Evolutionary conservation across 305 asterid species (phyloP).

Genomic region (Fraxinus paxiana): DNA sequence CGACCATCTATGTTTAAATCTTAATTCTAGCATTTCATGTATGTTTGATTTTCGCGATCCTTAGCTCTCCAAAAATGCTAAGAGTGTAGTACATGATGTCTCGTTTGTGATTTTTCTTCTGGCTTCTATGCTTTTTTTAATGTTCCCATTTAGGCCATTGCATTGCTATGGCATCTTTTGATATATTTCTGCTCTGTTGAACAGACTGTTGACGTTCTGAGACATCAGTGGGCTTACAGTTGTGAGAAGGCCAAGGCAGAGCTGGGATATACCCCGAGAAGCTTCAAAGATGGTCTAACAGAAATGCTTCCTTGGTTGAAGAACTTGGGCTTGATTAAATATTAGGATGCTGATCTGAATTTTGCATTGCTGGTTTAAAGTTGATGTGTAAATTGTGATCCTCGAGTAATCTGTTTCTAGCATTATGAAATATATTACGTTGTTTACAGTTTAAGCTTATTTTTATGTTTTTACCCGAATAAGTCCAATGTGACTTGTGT

Average conservation of each 20-base stretch:
- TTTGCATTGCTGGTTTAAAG: neutral
- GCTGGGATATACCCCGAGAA: slow-evolving; percentile 73
- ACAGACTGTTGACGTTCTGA: slow-evolving; percentile 59
- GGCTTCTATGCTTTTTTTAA: neutral
- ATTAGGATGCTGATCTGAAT: slow-evolving; percentile 26
- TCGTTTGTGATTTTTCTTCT: neutral
- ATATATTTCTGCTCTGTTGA: slow-evolving; percentile 16
- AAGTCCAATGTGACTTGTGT: neutral
- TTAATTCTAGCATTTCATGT: neutral
- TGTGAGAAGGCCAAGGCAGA: slow-evolving; percentile 79
- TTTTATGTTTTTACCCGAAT: neutral
- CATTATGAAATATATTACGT: neutral
- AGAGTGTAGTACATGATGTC: neutral
- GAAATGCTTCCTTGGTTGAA: slow-evolving; percentile 89
- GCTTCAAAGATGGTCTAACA: slow-evolving; percentile 64
- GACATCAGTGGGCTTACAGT: slow-evolving; percentile 87
- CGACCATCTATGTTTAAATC: neutral
- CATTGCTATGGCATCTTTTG: slow-evolving; percentile 1
- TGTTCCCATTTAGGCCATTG: neutral
- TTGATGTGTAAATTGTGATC: neutral
- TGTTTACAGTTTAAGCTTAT: neutral
- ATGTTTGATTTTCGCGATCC: neutral
- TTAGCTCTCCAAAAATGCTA: neutral
- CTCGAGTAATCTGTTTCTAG: neutral
- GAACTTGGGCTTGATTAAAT: slow-evolving; percentile 56